A percentile compares a stretch with the other conserved stretches of the same genome.
Conservation (phyloP, 129 eudicot genomes). For the Artemisia annua region DNA sequence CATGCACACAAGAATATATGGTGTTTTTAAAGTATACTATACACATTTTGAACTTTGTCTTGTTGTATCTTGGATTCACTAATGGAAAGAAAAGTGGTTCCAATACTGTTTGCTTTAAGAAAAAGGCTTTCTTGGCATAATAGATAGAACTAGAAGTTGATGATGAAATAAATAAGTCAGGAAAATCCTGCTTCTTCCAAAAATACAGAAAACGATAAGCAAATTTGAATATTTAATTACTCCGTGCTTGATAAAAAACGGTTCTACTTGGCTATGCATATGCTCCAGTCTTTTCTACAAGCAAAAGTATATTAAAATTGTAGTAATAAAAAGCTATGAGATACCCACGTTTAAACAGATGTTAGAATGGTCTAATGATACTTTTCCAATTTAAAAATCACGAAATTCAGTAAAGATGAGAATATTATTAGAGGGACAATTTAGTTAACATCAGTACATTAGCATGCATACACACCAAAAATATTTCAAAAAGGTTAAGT, state of each 20-base stretch:
- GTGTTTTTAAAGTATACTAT: neutral
- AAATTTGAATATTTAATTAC: neutral
- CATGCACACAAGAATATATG: neutral
- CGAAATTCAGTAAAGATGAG: conserved; percentile 2
- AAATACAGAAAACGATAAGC: neutral
- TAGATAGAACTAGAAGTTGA: neutral
- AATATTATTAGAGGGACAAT: neutral
- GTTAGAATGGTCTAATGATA: neutral
- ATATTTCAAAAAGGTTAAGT: neutral
- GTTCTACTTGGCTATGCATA: neutral
- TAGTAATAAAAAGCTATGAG: neutral
- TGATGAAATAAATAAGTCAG: neutral
- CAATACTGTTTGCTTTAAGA: neutral
- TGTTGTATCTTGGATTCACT: neutral
- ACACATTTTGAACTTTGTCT: neutral
- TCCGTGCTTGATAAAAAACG: neutral
- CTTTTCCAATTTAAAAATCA: neutral
- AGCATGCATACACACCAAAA: conserved; percentile 22
- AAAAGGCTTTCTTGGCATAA: conserved; percentile 11
- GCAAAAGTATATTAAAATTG: too few species aligned
- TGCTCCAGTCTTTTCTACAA: too few species aligned
- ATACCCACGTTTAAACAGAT: neutral
- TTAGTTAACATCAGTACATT: too few species aligned
- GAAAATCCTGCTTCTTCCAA: neutral
- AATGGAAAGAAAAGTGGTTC: neutral